Percentiles rank a stretch among this genome's conserved stretches.
Evolutionary conservation across 306 rosid species (phyloP).

Genomic region (Pyrus communis): DNA sequence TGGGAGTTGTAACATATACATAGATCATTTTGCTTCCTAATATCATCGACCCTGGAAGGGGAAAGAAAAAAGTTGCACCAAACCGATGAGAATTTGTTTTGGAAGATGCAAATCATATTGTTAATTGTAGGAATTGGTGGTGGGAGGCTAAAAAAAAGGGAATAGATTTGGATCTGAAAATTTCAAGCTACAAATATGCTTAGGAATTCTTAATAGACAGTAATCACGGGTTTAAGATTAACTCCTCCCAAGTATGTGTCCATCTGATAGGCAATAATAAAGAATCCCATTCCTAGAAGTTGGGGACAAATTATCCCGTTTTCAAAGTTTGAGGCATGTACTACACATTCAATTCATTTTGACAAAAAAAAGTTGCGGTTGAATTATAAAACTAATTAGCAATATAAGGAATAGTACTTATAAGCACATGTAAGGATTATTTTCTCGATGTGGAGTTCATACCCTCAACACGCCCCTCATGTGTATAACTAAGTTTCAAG

Average conservation of each 20-base stretch:
- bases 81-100: not conserved
- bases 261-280: not conserved
- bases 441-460: no score
- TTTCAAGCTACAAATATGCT: not conserved
- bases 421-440: no score
- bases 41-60: no score
- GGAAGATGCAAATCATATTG: not conserved
- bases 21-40: not conserved
- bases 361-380: no score
- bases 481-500: no score
- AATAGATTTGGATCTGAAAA: not conserved
- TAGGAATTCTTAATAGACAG: not conserved
- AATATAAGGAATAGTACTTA: no score
- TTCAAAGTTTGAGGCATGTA: not conserved
- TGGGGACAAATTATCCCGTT: not conserved
- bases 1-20: no score
- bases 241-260: not conserved
- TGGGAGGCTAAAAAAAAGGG: not conserved
- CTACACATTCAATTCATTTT: no score
- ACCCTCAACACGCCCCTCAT: no score
- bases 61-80: not conserved
- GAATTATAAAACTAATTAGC: no score
- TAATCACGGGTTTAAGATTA: not conserved
- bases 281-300: not conserved
- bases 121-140: not conserved